Evolutionary conservation across 78 protist species (phyloP), one percentile per base, ranked within the genome.

Genomic region (Capsaspora owczarzaki): DNA sequence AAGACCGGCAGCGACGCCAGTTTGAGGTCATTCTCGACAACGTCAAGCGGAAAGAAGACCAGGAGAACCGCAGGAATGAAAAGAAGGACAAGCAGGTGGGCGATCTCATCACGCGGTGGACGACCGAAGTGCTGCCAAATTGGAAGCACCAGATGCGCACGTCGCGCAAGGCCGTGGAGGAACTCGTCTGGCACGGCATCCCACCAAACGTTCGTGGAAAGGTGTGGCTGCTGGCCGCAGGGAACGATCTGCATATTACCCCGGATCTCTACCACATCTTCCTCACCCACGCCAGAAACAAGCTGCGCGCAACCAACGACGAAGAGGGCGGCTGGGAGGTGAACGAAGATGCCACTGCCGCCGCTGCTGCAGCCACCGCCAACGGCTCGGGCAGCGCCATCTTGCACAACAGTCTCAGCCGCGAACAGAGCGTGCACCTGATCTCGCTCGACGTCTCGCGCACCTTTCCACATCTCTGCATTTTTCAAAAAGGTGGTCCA

Each of bases 401-500:
- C 23, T 33, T 35, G 35, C n/a, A n/a, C n/a, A n/a, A n/a, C n/a
- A n/a, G n/a, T n/a, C 33, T 84, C 37, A 84, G 89, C 31, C 35
- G 92, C 25, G 89, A 85, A 35, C 79, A 77, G 37, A 61, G 88
- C 20, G 95, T 89, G 3, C 41, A 79, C 37, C 70, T 92, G 23
- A 80, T 84, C 40, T 69, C 63, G 12, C 49, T 90, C 40, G 93
- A 89, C 74, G 44, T 86, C 61, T 85, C 90, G 77, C 70, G 89
- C 46, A 89, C 90, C 16, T 89, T 89, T 76, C 89, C 92, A 49
- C 76, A 70, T 79, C 77, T 89, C 16, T 61, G 82, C 0, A 75
- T 89, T n/a, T 89, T 85, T 41, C 88, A 86, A 74, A 81, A 82
- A 53, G 93, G 84, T 25, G 88, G 91, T 8, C 93, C 93, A 22